Conservation (phyloP, 2,329 filamentous ascomycete genomes). For the Biscogniauxia mediterranea region DNA sequence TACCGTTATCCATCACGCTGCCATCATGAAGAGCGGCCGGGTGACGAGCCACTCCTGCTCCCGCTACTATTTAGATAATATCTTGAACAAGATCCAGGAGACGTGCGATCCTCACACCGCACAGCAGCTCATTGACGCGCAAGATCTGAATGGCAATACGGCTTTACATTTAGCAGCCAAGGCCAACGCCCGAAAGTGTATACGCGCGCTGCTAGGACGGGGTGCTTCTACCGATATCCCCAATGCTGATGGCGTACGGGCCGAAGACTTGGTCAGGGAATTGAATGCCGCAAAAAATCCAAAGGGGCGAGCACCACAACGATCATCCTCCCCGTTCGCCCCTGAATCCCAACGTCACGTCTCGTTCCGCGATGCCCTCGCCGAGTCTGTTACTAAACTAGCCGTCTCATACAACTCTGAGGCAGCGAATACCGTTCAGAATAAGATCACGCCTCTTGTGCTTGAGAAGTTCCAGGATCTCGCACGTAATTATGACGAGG, state of each 20-base stretch:
- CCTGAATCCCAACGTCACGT: constrained; percentile 58
- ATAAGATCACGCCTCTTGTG: constrained; percentile 66
- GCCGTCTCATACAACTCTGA: constrained; percentile 53
- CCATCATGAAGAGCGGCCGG: constrained; percentile 80
- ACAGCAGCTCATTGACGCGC: constrained; percentile 74
- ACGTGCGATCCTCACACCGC: constrained; percentile 73
- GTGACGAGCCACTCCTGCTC: constrained; percentile 82
- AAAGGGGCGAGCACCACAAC: constrained; percentile 64
- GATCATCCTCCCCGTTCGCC: constrained; percentile 73
- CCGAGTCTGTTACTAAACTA: constrained; percentile 43
- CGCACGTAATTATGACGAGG: constrained; percentile 69
- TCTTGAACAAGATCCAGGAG: constrained; percentile 83
- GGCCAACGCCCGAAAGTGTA: constrained; percentile 84
- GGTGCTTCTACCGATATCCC: constrained; percentile 80
- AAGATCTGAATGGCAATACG: constrained; percentile 87
- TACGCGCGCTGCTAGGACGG: constrained; percentile 73
- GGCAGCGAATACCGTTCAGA: constrained; percentile 67
- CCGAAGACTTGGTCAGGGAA: constrained; percentile 78
- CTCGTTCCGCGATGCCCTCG: constrained; percentile 50
- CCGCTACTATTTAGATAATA: constrained; percentile 88
- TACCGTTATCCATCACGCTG: constrained; percentile 93
- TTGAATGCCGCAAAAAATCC: constrained; percentile 64
- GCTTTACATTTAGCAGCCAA: constrained; percentile 74
- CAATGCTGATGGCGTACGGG: constrained; percentile 79
- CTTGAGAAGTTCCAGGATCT: constrained; percentile 71